These are phyloP conservation scores for Bolboschoenus planiculmis DNA, from an alignment of 176 grass and related monocot species.

Conservation along the genomic window DNA sequence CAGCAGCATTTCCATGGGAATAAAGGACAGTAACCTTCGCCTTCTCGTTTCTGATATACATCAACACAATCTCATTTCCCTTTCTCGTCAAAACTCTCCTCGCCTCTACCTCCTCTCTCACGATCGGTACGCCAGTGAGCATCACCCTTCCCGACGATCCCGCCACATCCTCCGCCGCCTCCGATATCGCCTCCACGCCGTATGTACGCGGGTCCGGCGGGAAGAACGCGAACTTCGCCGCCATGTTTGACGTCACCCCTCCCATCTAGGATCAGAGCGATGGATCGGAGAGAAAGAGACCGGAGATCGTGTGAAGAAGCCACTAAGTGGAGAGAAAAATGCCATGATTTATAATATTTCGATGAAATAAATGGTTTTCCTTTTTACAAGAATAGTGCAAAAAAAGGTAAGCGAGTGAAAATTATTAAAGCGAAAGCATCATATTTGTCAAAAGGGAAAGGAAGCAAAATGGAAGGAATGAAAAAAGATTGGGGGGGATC, in stretches of 20 bases:
- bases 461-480: background rate
- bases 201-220: slow-evolving; percentile 70
- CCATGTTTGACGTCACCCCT: slow-evolving; percentile 68
- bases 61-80: slow-evolving; percentile 56
- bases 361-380: background rate
- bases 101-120: slow-evolving; percentile 52
- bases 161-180: slow-evolving; percentile 19
- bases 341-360: background rate
- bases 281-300: background rate
- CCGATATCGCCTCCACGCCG: slow-evolving; percentile 23
- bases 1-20: slow-evolving; percentile 72
- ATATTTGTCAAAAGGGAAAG: background rate
- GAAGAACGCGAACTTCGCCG: slow-evolving; percentile 76
- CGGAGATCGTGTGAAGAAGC: background rate
- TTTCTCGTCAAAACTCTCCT: slow-evolving; percentile 49
- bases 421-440: background rate
- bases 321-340: background rate
- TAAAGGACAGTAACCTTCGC: slow-evolving; percentile 64
- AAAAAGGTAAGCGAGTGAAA: background rate
- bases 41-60: slow-evolving; percentile 50
- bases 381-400: background rate
- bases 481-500: background rate
- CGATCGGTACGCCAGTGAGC: slow-evolving; percentile 8
- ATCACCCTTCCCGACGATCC: slow-evolving; percentile 34
- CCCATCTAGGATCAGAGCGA: slow-evolving; percentile 43